Conservation (phyloP, 2,329 filamentous ascomycete species). For the Exophiala viscosa region DNA sequence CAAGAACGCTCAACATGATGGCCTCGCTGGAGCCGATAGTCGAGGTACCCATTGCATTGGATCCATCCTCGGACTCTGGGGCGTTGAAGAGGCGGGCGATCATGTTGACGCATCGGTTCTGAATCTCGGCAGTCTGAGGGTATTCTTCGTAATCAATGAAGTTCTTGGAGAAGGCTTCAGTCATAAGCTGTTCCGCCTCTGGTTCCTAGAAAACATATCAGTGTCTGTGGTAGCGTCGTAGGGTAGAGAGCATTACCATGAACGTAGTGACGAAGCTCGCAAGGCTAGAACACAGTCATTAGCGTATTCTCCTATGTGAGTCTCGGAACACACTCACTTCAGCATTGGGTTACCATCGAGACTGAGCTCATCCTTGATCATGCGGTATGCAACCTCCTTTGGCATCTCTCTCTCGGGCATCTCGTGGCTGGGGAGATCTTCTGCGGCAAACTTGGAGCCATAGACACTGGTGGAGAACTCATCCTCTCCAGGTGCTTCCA, state of each 20-base stretch:
- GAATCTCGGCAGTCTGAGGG: conserved; percentile 75
- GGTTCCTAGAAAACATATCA: conserved; percentile 61
- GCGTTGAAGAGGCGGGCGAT: conserved; percentile 87
- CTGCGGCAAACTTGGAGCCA: conserved; percentile 74
- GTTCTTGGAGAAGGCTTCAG: conserved; percentile 88
- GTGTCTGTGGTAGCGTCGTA: not conserved
- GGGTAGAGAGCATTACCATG: conserved; percentile 62
- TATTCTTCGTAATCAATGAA: conserved; percentile 90
- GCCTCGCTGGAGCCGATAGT: conserved; percentile 83
- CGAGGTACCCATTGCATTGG: conserved; percentile 76
- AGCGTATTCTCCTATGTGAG: not conserved
- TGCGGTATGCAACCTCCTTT: conserved; percentile 83
- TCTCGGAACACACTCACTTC: conserved; percentile 36
- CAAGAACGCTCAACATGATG: conserved; percentile 56
- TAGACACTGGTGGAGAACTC: conserved; percentile 74
- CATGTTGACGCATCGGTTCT: conserved; percentile 89
- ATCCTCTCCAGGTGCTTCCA: conserved; percentile 44
- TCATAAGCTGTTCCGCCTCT: conserved; percentile 93
- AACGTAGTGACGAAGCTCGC: conserved; percentile 95
- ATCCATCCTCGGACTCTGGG: conserved; percentile 53
- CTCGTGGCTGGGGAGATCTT: conserved; percentile 75
- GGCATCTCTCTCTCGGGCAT: conserved; percentile 94
- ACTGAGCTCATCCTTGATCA: conserved; percentile 94
- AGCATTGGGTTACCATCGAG: conserved; percentile 89
- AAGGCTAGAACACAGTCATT: conserved; percentile 52